Base-by-base conservation (phyloP, 306 rosid species). In the Cicer yamashitae region DNA sequence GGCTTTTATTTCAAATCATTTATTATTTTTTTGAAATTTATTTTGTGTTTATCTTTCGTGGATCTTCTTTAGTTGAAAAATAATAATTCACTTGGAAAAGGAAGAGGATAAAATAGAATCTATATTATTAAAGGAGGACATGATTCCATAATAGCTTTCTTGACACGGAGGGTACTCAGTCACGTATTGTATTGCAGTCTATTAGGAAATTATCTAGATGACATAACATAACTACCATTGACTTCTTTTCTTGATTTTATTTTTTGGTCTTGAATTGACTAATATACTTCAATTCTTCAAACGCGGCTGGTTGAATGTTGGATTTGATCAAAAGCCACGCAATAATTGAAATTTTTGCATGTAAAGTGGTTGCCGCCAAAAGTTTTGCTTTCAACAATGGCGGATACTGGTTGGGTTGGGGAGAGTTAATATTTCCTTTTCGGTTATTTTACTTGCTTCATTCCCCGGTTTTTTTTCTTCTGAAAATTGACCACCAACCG, bases 351-450 rank as follows among this genome's bases (percentile, higher is more conserved):
- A 60, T 18, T 17, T 59, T 6, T 10, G 39, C 52, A 2, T 52
- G 72, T 30, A 22, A 79, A 79, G 8, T 63, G 43, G 43, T 62
- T 17, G 62, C 51, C n/a, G 38, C 67, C 51, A 14, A 64, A 25
- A 64, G 18, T 53, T 71, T 46, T 6, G 38, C 58, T 76, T 70
- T 77, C 75, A 82, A 77, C 51, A 40, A 57, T 48, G 20, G 51
- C 71, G 14, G 67, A 50, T 53, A 30, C 30, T 22, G 7, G 59
- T 57, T 15, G 68, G 7, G 51, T 57, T 15, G 62, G 56, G 37
- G 46, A 50, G 18, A 9, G 37, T 74, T 10, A 34, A 30, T 25
- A 58, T 6, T 25, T 58, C 14, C 41, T 25, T 58, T 8, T 58
- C 41, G 39, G 6, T 58, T 4, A 11, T 58, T 53, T 7, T 8